These are phyloP conservation scores for Aspergillus clavatus DNA, from an alignment of 2,329 filamentous ascomycete species.

Conservation along the genomic window DNA sequence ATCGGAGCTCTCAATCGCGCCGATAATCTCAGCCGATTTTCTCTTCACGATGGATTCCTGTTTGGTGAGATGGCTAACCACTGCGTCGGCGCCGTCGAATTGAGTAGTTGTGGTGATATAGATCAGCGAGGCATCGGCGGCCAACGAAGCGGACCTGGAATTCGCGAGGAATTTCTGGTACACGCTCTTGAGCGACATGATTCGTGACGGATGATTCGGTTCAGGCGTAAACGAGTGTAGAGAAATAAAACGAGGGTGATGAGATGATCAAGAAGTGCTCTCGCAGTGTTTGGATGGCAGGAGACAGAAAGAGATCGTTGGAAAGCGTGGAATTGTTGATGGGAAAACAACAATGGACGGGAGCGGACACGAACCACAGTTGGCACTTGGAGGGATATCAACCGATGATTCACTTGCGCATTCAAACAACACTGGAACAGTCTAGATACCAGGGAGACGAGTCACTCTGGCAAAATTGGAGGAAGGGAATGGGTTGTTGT, in stretches of 20 bases:
- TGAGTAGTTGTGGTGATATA: slow-evolving; percentile 86
- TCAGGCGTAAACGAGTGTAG: slow-evolving; percentile 9
- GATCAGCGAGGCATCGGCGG: slow-evolving; percentile 65
- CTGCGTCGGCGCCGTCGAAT: slow-evolving; percentile 64
- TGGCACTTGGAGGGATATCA: background rate
- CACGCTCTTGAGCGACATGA: slow-evolving; percentile 43
- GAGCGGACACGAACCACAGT: slow-evolving; percentile 3
- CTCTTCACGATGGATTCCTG: slow-evolving; percentile 73
- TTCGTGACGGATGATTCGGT: slow-evolving; percentile 2
- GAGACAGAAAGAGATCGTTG: slow-evolving; percentile 5
- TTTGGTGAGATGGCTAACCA: slow-evolving; percentile 74
- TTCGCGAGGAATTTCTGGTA: slow-evolving; percentile 70
- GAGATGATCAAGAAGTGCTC: slow-evolving; percentile 9
- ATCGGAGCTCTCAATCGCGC: slow-evolving; percentile 65
- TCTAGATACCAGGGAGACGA: background rate
- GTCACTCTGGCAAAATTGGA: background rate
- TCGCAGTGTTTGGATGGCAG: background rate
- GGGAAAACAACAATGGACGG: background rate
- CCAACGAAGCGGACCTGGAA: slow-evolving; percentile 60
- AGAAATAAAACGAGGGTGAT: slow-evolving; percentile 8
- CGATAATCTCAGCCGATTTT: slow-evolving; percentile 73
- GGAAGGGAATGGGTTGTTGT: background rate
- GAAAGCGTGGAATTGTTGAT: slow-evolving; percentile 2
- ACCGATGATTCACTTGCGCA: background rate
- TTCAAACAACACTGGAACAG: background rate